Evolutionary conservation across 2,329 filamentous ascomycete species (phyloP), one percentile per base, ranked within the genome.

Genomic region (Paramyrothecium roridum): DNA sequence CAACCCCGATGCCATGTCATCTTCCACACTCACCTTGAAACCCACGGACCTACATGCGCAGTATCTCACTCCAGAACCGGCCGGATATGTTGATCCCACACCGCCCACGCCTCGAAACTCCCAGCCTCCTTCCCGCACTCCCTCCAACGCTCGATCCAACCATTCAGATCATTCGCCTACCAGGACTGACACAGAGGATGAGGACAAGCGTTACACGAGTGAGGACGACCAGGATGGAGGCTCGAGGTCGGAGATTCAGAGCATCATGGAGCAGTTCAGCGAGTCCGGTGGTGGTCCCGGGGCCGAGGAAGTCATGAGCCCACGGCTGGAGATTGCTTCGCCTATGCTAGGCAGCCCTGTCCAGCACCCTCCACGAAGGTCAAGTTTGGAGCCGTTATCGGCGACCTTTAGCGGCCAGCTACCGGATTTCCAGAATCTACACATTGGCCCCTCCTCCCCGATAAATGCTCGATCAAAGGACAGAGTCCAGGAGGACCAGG

Each of bases 181-280:
- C 2, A 74, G 79, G 56, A 83, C 82, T 20, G 65, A 68, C 30
- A 80, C 83, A 63, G 76, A 75, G 30, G 80, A 82, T 59, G 84
- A 88, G 52, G 84, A 86, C 52, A 82, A 78, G 62, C 74, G 73
- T 56, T 80, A 80, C 53, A 62, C 77, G 37, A 86, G 80, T 63
- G 85, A 87, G 65, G 85, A 86, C 65, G 81, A 85, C 54, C 82
- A 84, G 21, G 86, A 92, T 50, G 83, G 83, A 52, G 85, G 85
- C 52, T 91, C 90, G 1, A 84, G 85, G 56, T 87, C 88, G 7
- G 95, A 99, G 75, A 97, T 99, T 57, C 91, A 97, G 73, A 96
- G 84, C 68, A 98, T 99, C 70, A 98, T 99, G 91, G 91, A 91
- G 59, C 95, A 98, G 73, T 98, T 98, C 64, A 87, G 89, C 63